Percentiles rank a stretch among this genome's conserved stretches.
These are phyloP conservation scores for Talaromyces islandicus DNA, from an alignment of 2,329 filamentous ascomycete species.

Conservation along the genomic window DNA sequence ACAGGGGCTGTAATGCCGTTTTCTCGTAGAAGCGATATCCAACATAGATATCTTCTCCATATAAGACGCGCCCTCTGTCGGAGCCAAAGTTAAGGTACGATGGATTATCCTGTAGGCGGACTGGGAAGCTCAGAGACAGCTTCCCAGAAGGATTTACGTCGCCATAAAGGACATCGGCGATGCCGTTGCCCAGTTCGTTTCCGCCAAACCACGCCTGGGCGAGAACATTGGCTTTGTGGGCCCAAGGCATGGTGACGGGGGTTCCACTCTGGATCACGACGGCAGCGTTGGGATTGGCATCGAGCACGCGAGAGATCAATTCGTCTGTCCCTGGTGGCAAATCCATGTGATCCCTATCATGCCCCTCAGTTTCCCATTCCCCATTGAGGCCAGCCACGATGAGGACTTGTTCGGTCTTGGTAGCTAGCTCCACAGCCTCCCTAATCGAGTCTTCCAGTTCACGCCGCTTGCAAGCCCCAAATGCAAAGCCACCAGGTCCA, in stretches of 20 bases:
- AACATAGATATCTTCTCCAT: constrained; percentile 74
- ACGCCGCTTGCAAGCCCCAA: constrained; percentile 56
- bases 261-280: constrained; percentile 75
- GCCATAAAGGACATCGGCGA: constrained; percentile 72
- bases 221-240: constrained; percentile 47
- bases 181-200: constrained; percentile 77
- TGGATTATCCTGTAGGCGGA: constrained; percentile 62
- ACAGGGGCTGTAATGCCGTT: constrained; percentile 58
- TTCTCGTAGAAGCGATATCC: constrained; percentile 78
- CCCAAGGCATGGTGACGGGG: constrained; percentile 51
- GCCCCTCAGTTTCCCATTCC: constrained; percentile 76
- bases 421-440: constrained; percentile 62
- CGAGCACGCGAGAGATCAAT: constrained; percentile 58
- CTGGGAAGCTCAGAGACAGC: constrained; percentile 67
- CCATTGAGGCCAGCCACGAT: constrained; percentile 71
- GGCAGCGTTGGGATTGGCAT: constrained; percentile 62
- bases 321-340: constrained; percentile 51
- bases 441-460: constrained; percentile 55
- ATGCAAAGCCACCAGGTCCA: constrained; percentile 55
- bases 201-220: constrained; percentile 81
- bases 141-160: constrained; percentile 69
- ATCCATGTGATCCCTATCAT: constrained; percentile 54
- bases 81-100: constrained; percentile 68
- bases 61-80: constrained; percentile 65
- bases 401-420: constrained; percentile 68